phyloP scores from a whole-genome alignment of 2,329 filamentous ascomycete species.

The Aspergillus terreus region DNA sequence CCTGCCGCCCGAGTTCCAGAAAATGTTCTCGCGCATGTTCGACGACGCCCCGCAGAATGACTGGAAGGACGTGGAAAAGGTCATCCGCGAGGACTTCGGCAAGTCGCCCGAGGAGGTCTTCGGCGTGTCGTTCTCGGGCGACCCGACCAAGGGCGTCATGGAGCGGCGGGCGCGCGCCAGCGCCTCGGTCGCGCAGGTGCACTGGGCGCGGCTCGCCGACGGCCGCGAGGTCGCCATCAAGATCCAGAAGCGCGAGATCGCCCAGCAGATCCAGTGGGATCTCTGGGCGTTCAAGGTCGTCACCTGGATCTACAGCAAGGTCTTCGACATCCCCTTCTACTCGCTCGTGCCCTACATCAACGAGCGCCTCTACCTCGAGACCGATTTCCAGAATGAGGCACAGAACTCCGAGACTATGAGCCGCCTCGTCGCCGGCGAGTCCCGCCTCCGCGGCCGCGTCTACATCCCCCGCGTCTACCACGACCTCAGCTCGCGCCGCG shows the following conservation, averaged over 20 bases:
- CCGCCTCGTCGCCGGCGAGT: constrained; percentile 68
- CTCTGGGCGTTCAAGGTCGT: constrained; percentile 93
- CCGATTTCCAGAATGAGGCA: constrained; percentile 90
- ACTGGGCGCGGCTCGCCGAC: constrained; percentile 83
- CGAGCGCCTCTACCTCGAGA: constrained; percentile 87
- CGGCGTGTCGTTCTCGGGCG: constrained; percentile 74
- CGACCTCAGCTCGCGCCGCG: constrained; percentile 74
- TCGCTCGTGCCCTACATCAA: constrained; percentile 87
- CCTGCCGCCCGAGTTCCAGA: constrained; percentile 88
- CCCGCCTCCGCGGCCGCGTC: constrained; percentile 71
- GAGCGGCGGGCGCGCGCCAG: constrained; percentile 68
- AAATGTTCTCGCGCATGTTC: constrained; percentile 96
- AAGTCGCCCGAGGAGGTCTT: constrained; percentile 86
- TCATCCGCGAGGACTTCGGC: constrained; percentile 85
- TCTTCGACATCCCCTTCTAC: constrained; percentile 92
- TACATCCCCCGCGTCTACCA: constrained; percentile 84
- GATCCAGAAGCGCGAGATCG: constrained; percentile 93
- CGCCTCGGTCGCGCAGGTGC: constrained; percentile 93
- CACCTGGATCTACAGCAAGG: constrained; percentile 74
- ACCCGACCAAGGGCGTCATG: constrained; percentile 62
- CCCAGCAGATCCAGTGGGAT: constrained; percentile 87
- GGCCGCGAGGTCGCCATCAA: constrained; percentile 93
- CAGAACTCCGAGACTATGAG: constrained; percentile 84
- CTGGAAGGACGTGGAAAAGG: constrained; percentile 80
- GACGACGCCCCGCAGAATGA: constrained; percentile 93